phyloP scores from a whole-genome alignment of 176 grass and related monocot species.

The Aegilops bicornis region DNA sequence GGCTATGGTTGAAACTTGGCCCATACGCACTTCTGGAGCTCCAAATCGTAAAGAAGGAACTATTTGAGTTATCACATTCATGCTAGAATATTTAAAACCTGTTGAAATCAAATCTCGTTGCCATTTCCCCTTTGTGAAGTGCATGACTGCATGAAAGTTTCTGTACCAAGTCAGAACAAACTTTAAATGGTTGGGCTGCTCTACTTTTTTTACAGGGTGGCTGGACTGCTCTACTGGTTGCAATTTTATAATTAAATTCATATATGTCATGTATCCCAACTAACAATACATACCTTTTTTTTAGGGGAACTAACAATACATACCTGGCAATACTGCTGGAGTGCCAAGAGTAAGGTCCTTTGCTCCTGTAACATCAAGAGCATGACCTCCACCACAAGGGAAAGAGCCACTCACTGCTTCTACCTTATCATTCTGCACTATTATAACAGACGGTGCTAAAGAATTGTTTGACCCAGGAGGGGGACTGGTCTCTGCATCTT shows the following conservation, averaged over 20 bases:
- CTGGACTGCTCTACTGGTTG: not conserved
- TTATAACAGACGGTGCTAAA: constrained; percentile 6
- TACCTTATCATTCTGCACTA: constrained; percentile 18
- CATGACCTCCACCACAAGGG: constrained; percentile 35
- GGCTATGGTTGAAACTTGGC: not conserved
- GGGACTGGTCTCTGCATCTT: constrained; percentile 31
- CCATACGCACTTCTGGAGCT: not conserved
- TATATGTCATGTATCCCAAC: not conserved
- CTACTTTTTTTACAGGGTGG: not conserved
- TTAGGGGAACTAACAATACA: not conserved
- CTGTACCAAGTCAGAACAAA: not conserved
- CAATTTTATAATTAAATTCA: constrained; percentile 10
- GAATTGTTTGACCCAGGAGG: constrained; percentile 39
- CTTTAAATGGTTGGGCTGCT: not conserved
- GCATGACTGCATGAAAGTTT: not conserved
- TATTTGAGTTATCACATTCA: not conserved
- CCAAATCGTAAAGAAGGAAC: not conserved
- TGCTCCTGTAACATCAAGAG: constrained; percentile 46
- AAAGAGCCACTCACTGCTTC: constrained; percentile 29
- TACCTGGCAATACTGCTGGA: constrained; percentile 74
- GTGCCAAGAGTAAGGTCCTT: constrained; percentile 31
- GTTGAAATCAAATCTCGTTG: not conserved
- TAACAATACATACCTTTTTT: not conserved
- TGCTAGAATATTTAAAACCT: not conserved
- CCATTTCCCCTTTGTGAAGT: not conserved